Conservation (phyloP, 495 filamentous ascomycete genomes). For the Hypoxylon cercidicola region DNA sequence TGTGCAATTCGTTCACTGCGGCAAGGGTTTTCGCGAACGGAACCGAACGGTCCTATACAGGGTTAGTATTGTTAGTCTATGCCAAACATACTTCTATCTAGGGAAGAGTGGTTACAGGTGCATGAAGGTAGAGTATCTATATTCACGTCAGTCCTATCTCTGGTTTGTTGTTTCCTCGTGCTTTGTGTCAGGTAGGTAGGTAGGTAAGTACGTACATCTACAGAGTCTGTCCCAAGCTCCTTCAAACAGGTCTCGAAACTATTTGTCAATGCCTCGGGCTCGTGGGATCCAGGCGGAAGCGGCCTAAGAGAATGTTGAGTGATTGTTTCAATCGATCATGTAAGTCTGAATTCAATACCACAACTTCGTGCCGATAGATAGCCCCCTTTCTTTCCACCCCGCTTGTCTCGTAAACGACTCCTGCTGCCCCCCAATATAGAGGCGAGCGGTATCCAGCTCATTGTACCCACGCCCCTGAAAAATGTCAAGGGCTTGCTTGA, state of each 20-base stretch:
- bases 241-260: conserved; percentile 70
- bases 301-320: conserved; percentile 24
- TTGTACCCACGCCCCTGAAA: conserved; percentile 72
- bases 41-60: conserved; percentile 66
- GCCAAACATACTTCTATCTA: not conserved
- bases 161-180: not conserved
- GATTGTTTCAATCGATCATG: no score
- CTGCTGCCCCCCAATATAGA: conserved; percentile 76
- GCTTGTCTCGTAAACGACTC: conserved; percentile 79
- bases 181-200: no score
- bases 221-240: conserved; percentile 74
- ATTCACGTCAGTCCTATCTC: conserved; percentile 6
- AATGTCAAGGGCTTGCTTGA: conserved; percentile 68
- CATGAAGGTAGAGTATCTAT: conserved; percentile 82
- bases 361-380: conserved; percentile 79
- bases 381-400: conserved; percentile 76
- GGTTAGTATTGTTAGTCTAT: not conserved
- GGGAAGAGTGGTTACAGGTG: conserved; percentile 52
- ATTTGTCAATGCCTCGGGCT: conserved; percentile 36
- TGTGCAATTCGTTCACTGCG: conserved; percentile 75
- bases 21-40: conserved; percentile 78
- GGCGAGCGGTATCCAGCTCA: conserved; percentile 75
- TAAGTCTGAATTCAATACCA: conserved; percentile 18
- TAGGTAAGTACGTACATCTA: conserved; percentile 65
- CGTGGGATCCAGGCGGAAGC: conserved; percentile 41